Evolutionary conservation across 2,329 filamentous ascomycete genomes (phyloP).

Genomic region (Sarocladium oryzae): DNA sequence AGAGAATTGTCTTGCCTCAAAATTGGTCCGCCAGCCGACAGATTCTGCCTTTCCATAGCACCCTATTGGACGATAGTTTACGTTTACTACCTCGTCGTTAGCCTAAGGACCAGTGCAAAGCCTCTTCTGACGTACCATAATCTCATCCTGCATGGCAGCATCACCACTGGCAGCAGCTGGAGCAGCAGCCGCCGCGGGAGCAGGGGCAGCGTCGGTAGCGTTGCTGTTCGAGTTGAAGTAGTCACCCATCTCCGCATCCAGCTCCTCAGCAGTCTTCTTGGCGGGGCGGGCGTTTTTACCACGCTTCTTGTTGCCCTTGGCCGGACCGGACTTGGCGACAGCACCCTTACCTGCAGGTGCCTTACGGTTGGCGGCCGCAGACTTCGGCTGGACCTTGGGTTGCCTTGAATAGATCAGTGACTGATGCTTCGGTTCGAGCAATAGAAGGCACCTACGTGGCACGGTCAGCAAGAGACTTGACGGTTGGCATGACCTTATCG

Average conservation of each 20-base stretch:
- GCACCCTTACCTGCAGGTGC: conserved; percentile 39
- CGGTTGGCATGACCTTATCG: conserved; percentile 57
- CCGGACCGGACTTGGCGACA: conserved; percentile 35
- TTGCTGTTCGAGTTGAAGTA: conserved; percentile 63
- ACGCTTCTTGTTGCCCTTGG: conserved; percentile 46
- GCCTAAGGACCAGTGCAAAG: no score
- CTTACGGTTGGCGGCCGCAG: conserved; percentile 68
- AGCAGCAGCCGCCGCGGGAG: conserved; percentile 39
- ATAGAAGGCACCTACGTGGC: conserved; percentile 54
- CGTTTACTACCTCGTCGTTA: no score
- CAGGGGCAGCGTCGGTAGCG: conserved; percentile 38
- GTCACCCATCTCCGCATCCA: conserved; percentile 96
- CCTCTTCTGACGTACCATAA: conserved; percentile 33
- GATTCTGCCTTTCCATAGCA: no score
- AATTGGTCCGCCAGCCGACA: no score
- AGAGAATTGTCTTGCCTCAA: no score
- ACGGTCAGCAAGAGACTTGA: conserved; percentile 74
- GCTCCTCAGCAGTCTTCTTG: conserved; percentile 89
- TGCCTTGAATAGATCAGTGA: conserved; percentile 21
- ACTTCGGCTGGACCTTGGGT: conserved; percentile 71
- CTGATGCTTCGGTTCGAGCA: no score
- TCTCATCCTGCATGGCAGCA: conserved; percentile 62
- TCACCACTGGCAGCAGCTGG: conserved; percentile 44
- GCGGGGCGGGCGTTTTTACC: conserved; percentile 57
- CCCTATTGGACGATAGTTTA: no score